Evolutionary conservation across 805 yeast species (phyloP).

Genomic region (Yarrowia hollandica): DNA sequence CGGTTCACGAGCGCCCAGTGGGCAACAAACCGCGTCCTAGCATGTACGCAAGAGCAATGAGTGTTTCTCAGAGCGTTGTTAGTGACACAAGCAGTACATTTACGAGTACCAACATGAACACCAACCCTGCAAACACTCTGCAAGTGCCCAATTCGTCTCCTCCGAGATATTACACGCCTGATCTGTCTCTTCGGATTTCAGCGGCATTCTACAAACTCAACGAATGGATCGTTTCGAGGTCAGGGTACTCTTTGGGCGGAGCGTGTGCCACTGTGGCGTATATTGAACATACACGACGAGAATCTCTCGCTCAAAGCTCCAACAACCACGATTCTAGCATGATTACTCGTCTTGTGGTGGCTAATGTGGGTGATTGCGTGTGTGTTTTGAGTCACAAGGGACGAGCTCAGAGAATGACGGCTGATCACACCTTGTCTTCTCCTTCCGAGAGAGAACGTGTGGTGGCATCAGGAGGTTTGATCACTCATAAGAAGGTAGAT

Average conservation of each 20-base stretch:
- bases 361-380: conserved; percentile 11
- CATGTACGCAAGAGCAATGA: conserved; percentile 10
- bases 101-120: background rate
- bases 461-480: conserved; percentile 19
- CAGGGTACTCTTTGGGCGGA: conserved; percentile 13
- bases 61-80: background rate
- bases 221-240: conserved; percentile 13
- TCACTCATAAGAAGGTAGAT: conserved; percentile 49
- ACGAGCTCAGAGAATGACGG: conserved; percentile 15
- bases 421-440: conserved; percentile 12
- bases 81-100: background rate
- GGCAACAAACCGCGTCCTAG: conserved; percentile 10
- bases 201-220: conserved; percentile 21
- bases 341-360: conserved; percentile 13
- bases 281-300: conserved; percentile 8
- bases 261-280: conserved; percentile 20
- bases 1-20: background rate
- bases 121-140: background rate
- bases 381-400: conserved; percentile 17
- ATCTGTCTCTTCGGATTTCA: conserved; percentile 1
- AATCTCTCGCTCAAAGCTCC: conserved; percentile 8
- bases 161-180: conserved; percentile 11
- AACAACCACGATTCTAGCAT: background rate
- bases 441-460: conserved; percentile 27
- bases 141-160: background rate